Percentiles rank a stretch among this genome's conserved stretches.
phyloP scores from a whole-genome alignment of 2,329 filamentous ascomycete species.

The Alternaria brassicicola region DNA sequence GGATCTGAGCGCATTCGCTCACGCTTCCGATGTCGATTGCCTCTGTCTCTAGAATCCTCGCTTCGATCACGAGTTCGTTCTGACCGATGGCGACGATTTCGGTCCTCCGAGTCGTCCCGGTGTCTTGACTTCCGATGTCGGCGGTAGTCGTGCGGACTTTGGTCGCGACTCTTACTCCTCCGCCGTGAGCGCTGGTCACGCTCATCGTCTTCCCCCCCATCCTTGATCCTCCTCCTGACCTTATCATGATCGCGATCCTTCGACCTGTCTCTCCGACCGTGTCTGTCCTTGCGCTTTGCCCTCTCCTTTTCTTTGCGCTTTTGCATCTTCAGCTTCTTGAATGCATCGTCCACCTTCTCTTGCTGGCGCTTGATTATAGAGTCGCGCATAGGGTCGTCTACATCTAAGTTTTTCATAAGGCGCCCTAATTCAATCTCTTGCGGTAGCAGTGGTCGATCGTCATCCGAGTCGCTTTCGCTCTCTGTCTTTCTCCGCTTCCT shows the following conservation, averaged over 20 bases:
- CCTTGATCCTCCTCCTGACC: slow-evolving; percentile 31
- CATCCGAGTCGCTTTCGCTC: slow-evolving; percentile 49
- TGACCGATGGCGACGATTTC: slow-evolving; percentile 17
- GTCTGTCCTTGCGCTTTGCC: slow-evolving; percentile 48
- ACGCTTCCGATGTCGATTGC: slow-evolving; percentile 18
- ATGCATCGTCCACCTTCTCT: slow-evolving; percentile 78
- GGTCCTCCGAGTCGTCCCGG: slow-evolving; percentile 19
- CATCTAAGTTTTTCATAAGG: slow-evolving; percentile 80
- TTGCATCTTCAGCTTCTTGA: slow-evolving; percentile 60
- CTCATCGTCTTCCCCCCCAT: slow-evolving; percentile 18
- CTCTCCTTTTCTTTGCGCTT: slow-evolving; percentile 56
- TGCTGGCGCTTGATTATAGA: slow-evolving; percentile 91
- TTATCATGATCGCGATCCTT: slow-evolving; percentile 30
- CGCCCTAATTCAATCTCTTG: slow-evolving; percentile 82
- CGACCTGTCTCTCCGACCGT: slow-evolving; percentile 33
- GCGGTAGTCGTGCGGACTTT: slow-evolving; percentile 18
- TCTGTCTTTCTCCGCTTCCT: slow-evolving; percentile 56
- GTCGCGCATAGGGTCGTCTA: slow-evolving; percentile 96
- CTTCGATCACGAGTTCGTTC: slow-evolving; percentile 21
- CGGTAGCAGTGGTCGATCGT: slow-evolving; percentile 69
- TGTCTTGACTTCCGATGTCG: slow-evolving; percentile 2
- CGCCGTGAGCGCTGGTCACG: slow-evolving; percentile 19
- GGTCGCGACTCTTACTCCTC: slow-evolving; percentile 24
- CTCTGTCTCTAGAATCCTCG: slow-evolving; percentile 13
- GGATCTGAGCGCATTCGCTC: slow-evolving; percentile 13